phyloP scores from a whole-genome alignment of 352 stramenopile genomes.

The Phytophthora hybrid region DNA sequence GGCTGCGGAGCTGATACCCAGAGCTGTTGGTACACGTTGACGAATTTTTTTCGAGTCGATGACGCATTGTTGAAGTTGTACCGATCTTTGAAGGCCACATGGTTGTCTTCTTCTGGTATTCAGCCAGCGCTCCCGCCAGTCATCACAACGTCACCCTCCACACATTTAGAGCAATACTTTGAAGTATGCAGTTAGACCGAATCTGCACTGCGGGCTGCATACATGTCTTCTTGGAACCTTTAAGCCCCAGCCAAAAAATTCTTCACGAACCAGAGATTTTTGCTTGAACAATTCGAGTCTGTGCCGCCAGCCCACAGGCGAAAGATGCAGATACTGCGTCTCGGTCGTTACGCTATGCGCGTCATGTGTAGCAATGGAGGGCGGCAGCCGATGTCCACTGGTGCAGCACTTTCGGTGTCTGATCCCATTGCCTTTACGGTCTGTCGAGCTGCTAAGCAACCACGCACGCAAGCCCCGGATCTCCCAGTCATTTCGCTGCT shows the following conservation, averaged over 20 bases:
- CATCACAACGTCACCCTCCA: slow-evolving; percentile 1
- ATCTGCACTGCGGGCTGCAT: slow-evolving; percentile 1
- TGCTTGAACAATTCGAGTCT: not conserved
- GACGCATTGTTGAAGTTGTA: slow-evolving; percentile 25
- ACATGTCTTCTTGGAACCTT: not conserved
- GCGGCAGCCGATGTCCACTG: slow-evolving; percentile 8
- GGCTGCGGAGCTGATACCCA: slow-evolving; percentile 3
- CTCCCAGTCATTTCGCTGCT: slow-evolving; percentile 23
- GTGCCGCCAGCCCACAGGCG: not conserved
- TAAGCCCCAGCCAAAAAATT: no score
- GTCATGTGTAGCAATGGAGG: slow-evolving; percentile 32
- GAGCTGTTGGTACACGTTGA: not conserved
- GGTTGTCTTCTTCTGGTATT: slow-evolving; percentile 5
- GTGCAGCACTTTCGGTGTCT: slow-evolving; percentile 13
- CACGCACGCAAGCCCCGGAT: slow-evolving; percentile 31
- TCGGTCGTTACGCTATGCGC: slow-evolving; percentile 14
- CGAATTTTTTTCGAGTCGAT: slow-evolving; percentile 7
- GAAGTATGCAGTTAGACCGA: not conserved
- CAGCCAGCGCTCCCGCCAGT: not conserved
- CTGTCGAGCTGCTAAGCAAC: slow-evolving; percentile 16
- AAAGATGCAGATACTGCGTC: not conserved
- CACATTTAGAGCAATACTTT: not conserved
- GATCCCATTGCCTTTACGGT: slow-evolving; percentile 11
- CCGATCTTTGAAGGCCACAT: slow-evolving; percentile 18
- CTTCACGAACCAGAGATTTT: not conserved